Evolutionary conservation across 306 rosid species (phyloP), one percentile per base, ranked within the genome.

Genomic region (Quercus agrifolia): DNA sequence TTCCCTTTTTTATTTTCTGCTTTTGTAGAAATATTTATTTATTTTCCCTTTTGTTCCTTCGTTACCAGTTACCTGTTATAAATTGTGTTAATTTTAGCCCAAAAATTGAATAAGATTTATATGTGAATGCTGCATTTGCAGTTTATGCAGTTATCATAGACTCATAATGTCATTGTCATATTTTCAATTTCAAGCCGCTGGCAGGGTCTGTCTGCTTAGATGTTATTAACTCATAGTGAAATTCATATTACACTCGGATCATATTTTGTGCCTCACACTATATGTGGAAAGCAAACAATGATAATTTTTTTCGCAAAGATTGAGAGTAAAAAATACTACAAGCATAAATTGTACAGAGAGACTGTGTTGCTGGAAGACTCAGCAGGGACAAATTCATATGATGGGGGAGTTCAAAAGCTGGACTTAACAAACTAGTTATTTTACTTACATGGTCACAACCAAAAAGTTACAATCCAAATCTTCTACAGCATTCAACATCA

Each of bases 61-160:
- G n/a, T 76, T 56, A 76, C 75, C 72, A 63, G 80, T 33, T 71
- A 17, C 75, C 61, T 64, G 80, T 33, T 71, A 17, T 27, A 5
- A 13, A 23, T 28, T 28, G 28, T 1, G 8, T 17, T 52, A 56
- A 74, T 31, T 75, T 80, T 83, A 61, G 74, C 71, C 70, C 78
- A 74, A 76, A 78, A 46, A 30, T 77, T 23, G 17, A 12, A 11
- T 12, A 49, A 13, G 54, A 49, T 49, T 49, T 12, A 49, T 49
- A 12, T 49, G 54, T 12, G 54, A 49, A 12, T 23, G 25, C 8
- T 5, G 28, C 46, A 30, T 62, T 5, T 25, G 5, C 38, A 62
- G 35, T 62, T 13, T 62, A 11, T 4, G 17, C 15, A 11, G 67
- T 59, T 4, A 19, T 59, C 69, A 62, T 49, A 3, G 14, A 49